Conservation (phyloP, 139 green algal species). For the Deuterostichococcus epilithicus region DNA sequence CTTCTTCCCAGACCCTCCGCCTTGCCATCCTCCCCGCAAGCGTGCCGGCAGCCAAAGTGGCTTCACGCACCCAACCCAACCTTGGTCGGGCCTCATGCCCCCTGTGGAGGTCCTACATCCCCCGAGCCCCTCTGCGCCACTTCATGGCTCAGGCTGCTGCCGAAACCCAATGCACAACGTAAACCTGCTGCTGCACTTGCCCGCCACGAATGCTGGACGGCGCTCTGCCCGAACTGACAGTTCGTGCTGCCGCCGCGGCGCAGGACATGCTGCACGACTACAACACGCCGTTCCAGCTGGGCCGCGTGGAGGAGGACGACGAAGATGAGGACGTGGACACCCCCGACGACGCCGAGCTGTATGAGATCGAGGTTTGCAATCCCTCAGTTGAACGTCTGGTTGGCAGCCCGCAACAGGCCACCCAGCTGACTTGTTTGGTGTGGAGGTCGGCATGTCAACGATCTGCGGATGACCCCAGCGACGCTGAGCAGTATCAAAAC, state of each 20-base stretch:
- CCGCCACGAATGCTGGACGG: neutral
- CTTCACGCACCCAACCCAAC: no score
- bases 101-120: no score
- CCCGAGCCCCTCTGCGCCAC: no score
- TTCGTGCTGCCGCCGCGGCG: neutral
- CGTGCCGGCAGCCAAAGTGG: no score
- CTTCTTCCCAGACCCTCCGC: no score
- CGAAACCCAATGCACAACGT: neutral
- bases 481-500: no score
- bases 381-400: neutral
- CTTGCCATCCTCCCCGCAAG: no score
- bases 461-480: no score
- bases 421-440: neutral
- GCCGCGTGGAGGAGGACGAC: conserved; percentile 16
- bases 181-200: neutral
- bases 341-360: conserved; percentile 51
- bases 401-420: conserved; percentile 2
- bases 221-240: neutral
- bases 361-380: conserved; percentile 30
- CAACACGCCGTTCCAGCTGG: conserved; percentile 94
- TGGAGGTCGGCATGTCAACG: neutral
- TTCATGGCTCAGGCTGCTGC: neutral
- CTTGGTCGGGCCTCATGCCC: no score
- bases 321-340: conserved; percentile 8
- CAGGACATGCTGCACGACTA: conserved; percentile 90